Evolutionary conservation across 108 stramenopile species (phyloP).

Genomic region (Cylindrotheca fusiformis): DNA sequence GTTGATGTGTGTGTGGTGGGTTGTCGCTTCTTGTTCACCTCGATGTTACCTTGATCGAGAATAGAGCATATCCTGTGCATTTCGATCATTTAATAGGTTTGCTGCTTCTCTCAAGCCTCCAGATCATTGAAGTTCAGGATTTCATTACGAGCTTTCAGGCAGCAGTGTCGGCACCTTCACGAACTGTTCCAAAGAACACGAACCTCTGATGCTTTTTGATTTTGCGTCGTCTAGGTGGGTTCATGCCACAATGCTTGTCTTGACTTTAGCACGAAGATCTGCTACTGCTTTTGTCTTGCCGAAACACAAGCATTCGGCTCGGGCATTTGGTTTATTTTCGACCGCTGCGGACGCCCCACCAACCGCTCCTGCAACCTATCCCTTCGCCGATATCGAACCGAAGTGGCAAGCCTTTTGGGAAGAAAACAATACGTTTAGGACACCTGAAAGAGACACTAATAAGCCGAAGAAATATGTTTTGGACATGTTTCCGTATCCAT

Average conservation of each 20-base stretch:
- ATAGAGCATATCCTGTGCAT: too few species aligned
- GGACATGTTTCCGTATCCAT: slow-evolving; percentile 99
- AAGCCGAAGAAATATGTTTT: slow-evolving; percentile 93
- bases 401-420: slow-evolving; percentile 91
- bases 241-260: not conserved
- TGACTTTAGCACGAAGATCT: not conserved
- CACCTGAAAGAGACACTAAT: slow-evolving; percentile 62
- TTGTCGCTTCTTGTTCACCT: too few species aligned
- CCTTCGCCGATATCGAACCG: slow-evolving; percentile 74
- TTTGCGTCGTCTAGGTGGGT: not conserved
- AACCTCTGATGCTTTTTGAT: not conserved
- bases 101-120: too few species aligned
- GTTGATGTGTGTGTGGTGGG: too few species aligned
- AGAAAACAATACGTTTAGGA: slow-evolving; percentile 78
- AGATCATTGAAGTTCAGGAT: too few species aligned
- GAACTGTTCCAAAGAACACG: too few species aligned
- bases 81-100: too few species aligned
- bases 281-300: not conserved
- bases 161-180: too few species aligned
- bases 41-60: too few species aligned
- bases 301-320: not conserved
- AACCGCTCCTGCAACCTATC: slow-evolving; percentile 36
- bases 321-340: not conserved
- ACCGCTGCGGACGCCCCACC: slow-evolving; percentile 6
- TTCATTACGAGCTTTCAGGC: too few species aligned